Conservation (phyloP, 805 yeast genomes). For the Candida chilensis region DNA sequence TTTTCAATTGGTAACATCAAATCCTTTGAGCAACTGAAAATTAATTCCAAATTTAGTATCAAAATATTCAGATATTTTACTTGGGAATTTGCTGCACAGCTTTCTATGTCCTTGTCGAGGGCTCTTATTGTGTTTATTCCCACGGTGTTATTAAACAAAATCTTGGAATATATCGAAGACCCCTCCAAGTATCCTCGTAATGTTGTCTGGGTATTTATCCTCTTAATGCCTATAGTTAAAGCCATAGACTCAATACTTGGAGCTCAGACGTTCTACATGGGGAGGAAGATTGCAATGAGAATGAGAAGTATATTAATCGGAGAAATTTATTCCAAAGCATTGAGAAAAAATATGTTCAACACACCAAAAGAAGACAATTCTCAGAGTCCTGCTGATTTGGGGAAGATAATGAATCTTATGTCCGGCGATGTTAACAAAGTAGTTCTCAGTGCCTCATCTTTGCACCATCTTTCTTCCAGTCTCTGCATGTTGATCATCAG, state of each 20-base stretch:
- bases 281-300: slow-evolving; percentile 35
- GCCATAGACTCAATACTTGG: slow-evolving; percentile 23
- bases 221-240: slow-evolving; percentile 29
- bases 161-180: slow-evolving; percentile 33
- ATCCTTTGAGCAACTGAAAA: slow-evolving; percentile 23
- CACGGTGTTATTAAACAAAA: slow-evolving; percentile 24
- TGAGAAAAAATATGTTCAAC: slow-evolving; percentile 33
- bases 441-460: slow-evolving; percentile 34
- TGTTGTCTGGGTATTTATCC: slow-evolving; percentile 32
- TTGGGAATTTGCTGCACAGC: slow-evolving; percentile 25
- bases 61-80: slow-evolving; percentile 29
- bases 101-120: slow-evolving; percentile 27
- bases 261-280: slow-evolving; percentile 32
- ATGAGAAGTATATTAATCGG: slow-evolving; percentile 36
- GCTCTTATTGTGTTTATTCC: slow-evolving; percentile 26
- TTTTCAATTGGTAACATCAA: slow-evolving; percentile 28
- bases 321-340: slow-evolving; percentile 35
- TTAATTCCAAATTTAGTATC: slow-evolving; percentile 21
- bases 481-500: slow-evolving; percentile 27
- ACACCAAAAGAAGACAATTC: slow-evolving; percentile 11
- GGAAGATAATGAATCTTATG: slow-evolving; percentile 37
- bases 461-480: slow-evolving; percentile 29
- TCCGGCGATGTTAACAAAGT: slow-evolving; percentile 38
- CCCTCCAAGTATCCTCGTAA: slow-evolving; percentile 18
- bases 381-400: slow-evolving; percentile 23